Conservation (phyloP, 2,329 filamentous ascomycete genomes). For the Gaeumannomyces tritici region DNA sequence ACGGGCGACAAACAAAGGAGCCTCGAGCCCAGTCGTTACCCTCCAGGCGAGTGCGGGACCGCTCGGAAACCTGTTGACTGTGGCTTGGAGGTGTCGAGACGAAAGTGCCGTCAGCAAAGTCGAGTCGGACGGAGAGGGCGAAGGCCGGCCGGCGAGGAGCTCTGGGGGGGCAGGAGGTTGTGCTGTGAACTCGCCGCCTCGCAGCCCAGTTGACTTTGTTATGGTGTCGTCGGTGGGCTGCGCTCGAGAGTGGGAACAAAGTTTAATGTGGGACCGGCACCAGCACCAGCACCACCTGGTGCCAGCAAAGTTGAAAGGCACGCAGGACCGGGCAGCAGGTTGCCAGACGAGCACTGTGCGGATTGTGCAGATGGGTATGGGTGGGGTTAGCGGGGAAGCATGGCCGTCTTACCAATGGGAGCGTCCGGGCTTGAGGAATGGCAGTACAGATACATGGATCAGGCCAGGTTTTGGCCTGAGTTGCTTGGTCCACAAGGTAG, state of each 20-base stretch:
- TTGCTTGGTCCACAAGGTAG: neutral
- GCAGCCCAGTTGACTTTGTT: neutral
- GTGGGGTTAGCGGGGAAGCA: neutral
- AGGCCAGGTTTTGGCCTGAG: neutral
- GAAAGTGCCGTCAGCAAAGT: neutral
- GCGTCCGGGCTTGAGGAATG: no score
- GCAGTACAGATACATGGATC: neutral
- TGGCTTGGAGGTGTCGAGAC: neutral
- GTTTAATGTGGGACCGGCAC: constrained; percentile 5
- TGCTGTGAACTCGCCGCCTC: neutral
- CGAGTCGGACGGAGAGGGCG: neutral
- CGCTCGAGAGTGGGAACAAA: neutral
- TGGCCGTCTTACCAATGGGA: neutral
- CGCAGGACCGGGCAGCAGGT: neutral
- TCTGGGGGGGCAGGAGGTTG: neutral
- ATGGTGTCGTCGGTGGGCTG: neutral
- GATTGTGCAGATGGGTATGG: neutral
- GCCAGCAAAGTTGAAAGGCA: neutral
- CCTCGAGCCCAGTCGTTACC: neutral
- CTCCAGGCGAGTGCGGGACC: neutral
- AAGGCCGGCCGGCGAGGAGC: neutral
- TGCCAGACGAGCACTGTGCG: neutral
- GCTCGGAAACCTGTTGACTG: neutral
- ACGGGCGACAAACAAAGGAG: neutral
- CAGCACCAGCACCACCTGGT: neutral